phyloP scores from a whole-genome alignment of 2,329 filamentous ascomycete species.

The Fusarium clavum region DNA sequence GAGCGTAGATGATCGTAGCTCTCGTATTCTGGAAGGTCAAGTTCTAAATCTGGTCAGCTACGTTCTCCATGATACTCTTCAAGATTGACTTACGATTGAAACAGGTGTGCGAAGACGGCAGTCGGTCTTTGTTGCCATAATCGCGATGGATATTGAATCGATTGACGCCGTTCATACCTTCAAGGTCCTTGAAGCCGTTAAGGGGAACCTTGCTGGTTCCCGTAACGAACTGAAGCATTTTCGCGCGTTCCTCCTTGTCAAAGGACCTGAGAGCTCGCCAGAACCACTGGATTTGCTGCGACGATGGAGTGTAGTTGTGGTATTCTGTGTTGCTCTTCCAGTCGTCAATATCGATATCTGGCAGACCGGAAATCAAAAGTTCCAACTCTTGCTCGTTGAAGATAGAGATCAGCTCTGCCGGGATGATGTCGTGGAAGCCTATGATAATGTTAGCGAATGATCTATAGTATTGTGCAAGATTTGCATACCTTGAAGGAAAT shows the following conservation, averaged over 20 bases:
- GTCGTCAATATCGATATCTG: slow-evolving; percentile 97
- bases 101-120: slow-evolving; percentile 97
- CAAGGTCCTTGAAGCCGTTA: slow-evolving; percentile 98
- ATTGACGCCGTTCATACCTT: slow-evolving; percentile 98
- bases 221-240: slow-evolving; percentile 96
- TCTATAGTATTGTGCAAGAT: background rate
- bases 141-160: slow-evolving; percentile 99
- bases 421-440: slow-evolving; percentile 98
- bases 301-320: slow-evolving; percentile 95
- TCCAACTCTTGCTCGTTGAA: slow-evolving; percentile 99
- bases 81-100: slow-evolving; percentile 89
- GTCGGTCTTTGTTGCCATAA: slow-evolving; percentile 93
- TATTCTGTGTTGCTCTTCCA: slow-evolving; percentile 99
- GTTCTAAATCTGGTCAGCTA: slow-evolving; percentile 71
- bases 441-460: slow-evolving; percentile 11
- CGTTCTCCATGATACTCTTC: slow-evolving; percentile 50
- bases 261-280: slow-evolving; percentile 97
- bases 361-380: slow-evolving; percentile 93
- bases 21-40: slow-evolving; percentile 98
- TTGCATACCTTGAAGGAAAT: slow-evolving; percentile 82
- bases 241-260: slow-evolving; percentile 98
- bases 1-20: slow-evolving; percentile 90
- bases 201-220: slow-evolving; percentile 98
- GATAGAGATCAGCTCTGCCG: slow-evolving; percentile 91
- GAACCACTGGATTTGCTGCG: slow-evolving; percentile 99